These are phyloP conservation scores for Aurinia saxatilis DNA, from an alignment of 345 rosid species.

Conservation along the genomic window DNA sequence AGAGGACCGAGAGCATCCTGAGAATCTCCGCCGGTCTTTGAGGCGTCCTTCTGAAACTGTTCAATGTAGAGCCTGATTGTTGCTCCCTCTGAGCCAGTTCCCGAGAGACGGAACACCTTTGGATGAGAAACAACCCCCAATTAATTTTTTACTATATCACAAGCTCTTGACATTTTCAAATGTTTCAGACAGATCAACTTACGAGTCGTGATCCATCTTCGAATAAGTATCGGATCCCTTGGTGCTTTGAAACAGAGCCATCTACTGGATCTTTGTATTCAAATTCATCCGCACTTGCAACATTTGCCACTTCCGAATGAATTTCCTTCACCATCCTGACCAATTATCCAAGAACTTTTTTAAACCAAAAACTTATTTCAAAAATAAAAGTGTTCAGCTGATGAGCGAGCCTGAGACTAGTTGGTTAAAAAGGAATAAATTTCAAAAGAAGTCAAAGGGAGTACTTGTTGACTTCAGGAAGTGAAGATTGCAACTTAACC, in stretches of 20 bases:
- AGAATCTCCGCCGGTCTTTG: constrained; percentile 71
- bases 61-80: constrained; percentile 89
- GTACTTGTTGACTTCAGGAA: constrained; percentile 66
- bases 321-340: constrained; percentile 60
- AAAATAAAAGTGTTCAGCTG: neutral
- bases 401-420: neutral
- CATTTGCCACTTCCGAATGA: constrained; percentile 54
- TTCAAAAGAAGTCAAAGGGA: neutral
- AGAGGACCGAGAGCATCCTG: constrained; percentile 78
- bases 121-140: neutral
- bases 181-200: constrained; percentile 25
- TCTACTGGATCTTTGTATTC: constrained; percentile 97
- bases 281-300: constrained; percentile 71
- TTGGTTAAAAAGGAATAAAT: neutral
- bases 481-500: constrained; percentile 68
- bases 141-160: neutral
- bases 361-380: neutral
- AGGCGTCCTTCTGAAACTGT: constrained; percentile 76
- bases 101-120: constrained; percentile 90
- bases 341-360: neutral
- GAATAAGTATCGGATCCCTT: constrained; percentile 83
- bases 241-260: constrained; percentile 87
- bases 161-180: neutral
- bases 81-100: constrained; percentile 96
- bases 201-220: constrained; percentile 93